These are phyloP conservation scores for Pouteria glomerata DNA, from an alignment of 148 eudicot genomes.

Conservation along the genomic window DNA sequence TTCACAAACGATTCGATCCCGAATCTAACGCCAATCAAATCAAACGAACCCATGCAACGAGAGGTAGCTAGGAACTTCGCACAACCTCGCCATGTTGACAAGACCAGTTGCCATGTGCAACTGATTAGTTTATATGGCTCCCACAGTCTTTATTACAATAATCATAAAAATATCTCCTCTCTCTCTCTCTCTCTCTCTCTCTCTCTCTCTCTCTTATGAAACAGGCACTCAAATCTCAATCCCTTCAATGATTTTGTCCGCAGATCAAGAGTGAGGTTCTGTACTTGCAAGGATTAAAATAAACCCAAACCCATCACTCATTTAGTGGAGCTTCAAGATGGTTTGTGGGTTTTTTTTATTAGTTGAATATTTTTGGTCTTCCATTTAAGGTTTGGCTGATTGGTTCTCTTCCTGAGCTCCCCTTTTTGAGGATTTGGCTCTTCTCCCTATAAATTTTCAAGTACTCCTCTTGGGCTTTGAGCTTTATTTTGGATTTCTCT, in stretches of 20 bases:
- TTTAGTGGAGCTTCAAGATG: slow-evolving; percentile 1
- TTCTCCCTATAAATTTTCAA: slow-evolving; percentile 5
- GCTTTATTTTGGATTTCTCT: slow-evolving; percentile 7
- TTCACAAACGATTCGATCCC: too few species aligned
- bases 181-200: neutral
- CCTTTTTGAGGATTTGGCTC: slow-evolving; percentile 11
- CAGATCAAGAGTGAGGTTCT: slow-evolving; percentile 18
- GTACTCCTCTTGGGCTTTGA: slow-evolving; percentile 6
- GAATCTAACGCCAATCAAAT: too few species aligned
- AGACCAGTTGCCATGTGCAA: slow-evolving; percentile 20
- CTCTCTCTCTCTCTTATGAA: slow-evolving; percentile 3
- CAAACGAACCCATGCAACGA: too few species aligned
- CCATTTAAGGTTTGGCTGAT: slow-evolving; percentile 7
- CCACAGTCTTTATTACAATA: slow-evolving; percentile 5
- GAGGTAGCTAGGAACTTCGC: too few species aligned
- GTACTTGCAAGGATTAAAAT: neutral
- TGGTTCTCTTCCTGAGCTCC: slow-evolving; percentile 9
- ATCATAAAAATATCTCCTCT: neutral
- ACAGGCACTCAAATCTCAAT: slow-evolving; percentile 7
- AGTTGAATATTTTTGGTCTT: neutral
- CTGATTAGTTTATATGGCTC: slow-evolving; percentile 11
- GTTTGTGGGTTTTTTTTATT: neutral
- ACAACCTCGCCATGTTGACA: slow-evolving; percentile 17
- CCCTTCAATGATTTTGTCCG: slow-evolving; percentile 16
- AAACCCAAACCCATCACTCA: slow-evolving; percentile 9